Conservation (phyloP, 495 filamentous ascomycete species). For the Platismatia glauca region DNA sequence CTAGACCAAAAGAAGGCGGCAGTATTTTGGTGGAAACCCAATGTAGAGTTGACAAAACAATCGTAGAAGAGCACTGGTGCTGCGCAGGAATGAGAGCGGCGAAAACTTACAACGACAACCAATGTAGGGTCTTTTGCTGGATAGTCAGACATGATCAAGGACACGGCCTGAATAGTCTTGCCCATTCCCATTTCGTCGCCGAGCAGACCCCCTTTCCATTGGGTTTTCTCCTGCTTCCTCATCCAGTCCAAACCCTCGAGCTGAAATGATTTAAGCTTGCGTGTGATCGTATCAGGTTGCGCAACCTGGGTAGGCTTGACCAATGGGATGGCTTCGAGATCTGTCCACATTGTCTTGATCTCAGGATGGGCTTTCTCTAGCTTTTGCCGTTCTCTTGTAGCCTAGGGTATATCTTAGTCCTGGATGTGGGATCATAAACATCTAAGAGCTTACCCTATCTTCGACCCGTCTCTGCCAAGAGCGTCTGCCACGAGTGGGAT, state of each 20-base stretch:
- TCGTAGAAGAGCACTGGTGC: neutral
- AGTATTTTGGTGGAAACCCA: neutral
- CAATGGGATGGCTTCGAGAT: conserved; percentile 55
- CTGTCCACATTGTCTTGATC: conserved; percentile 73
- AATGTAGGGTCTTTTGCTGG: conserved; percentile 72
- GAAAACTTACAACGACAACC: conserved; percentile 52
- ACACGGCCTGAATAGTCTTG: conserved; percentile 96
- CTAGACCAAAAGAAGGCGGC: neutral
- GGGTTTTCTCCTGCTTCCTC: conserved; percentile 71
- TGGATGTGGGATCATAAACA: neutral
- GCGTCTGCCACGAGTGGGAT: conserved; percentile 13
- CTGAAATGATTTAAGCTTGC: conserved; percentile 83
- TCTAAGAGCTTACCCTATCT: conserved; percentile 6
- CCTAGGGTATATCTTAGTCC: conserved; percentile 11
- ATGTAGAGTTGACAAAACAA: neutral
- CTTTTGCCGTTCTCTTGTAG: conserved; percentile 47
- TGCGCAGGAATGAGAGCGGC: neutral
- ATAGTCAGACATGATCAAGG: conserved; percentile 94
- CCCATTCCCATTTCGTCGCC: conserved; percentile 98
- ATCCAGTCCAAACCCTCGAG: conserved; percentile 93
- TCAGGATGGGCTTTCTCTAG: conserved; percentile 71
- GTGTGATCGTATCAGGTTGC: conserved; percentile 70
- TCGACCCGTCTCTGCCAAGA: conserved; percentile 28
- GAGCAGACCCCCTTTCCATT: conserved; percentile 79
- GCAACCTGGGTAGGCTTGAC: conserved; percentile 56